phyloP scores from a whole-genome alignment of 2,329 filamentous ascomycete species.

The Stenocarpella maydis region DNA sequence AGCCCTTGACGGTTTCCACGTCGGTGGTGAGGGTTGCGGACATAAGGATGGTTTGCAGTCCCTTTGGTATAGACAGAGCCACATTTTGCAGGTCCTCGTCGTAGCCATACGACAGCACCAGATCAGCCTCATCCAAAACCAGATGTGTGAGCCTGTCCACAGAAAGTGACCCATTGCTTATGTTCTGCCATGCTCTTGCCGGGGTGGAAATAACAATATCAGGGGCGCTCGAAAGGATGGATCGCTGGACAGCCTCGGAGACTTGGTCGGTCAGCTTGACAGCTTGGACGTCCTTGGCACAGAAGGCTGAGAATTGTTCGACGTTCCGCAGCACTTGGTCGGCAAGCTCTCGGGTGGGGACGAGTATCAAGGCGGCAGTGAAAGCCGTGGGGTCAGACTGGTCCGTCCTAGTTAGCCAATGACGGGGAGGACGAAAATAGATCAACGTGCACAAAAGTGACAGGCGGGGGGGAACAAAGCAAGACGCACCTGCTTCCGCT shows the following conservation, averaged over 20 bases:
- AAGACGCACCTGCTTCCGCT: conserved; percentile 70
- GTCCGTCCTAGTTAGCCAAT: not conserved
- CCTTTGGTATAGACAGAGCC: conserved; percentile 79
- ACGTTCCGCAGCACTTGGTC: conserved; percentile 87
- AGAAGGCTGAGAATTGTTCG: conserved; percentile 80
- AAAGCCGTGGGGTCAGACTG: conserved; percentile 59
- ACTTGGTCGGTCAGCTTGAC: conserved; percentile 92
- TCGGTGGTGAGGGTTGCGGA: conserved; percentile 91
- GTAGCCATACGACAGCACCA: conserved; percentile 94
- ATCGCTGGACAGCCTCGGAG: conserved; percentile 86
- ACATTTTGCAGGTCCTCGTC: conserved; percentile 87
- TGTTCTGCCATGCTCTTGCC: conserved; percentile 79
- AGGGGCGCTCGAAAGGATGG: conserved; percentile 83
- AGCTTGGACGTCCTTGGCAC: conserved; percentile 81
- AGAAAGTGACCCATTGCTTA: conserved; percentile 76
- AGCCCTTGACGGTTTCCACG: conserved; percentile 81
- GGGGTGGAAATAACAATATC: conserved; percentile 94
- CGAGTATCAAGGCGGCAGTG: conserved; percentile 84
- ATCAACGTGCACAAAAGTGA: not conserved
- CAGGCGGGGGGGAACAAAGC: conserved; percentile 35
- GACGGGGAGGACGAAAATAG: conserved; percentile 35
- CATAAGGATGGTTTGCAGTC: conserved; percentile 90
- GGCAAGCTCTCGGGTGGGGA: conserved; percentile 93
- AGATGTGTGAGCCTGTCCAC: conserved; percentile 77
- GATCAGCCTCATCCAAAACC: conserved; percentile 92